Conservation (phyloP, 1,139 yeast genomes). For the Pneumocystis wakefieldiae region DNA sequence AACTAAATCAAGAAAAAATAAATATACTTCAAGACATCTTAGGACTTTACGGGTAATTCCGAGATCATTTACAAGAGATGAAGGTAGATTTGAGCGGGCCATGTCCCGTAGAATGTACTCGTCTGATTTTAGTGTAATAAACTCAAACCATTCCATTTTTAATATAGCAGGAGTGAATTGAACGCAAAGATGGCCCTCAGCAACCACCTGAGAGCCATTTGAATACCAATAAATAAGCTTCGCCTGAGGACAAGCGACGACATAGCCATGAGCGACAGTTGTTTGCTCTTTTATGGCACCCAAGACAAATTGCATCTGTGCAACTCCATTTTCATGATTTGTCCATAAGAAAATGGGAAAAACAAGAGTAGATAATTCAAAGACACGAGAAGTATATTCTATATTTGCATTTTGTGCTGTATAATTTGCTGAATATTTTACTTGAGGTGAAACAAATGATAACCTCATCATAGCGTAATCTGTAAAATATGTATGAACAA, state of each 20-base stretch:
- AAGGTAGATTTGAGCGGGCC: not conserved
- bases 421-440: not conserved
- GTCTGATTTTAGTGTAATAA: conserved; percentile 1
- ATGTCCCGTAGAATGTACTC: conserved; percentile 5
- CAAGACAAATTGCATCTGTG: conserved; percentile 26
- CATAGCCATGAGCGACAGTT: conserved; percentile 1
- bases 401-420: not conserved
- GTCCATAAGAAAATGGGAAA: not conserved
- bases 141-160: conserved; percentile 7
- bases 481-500: not conserved
- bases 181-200: conserved; percentile 4
- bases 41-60: conserved; percentile 5
- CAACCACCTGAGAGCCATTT: conserved; percentile 4
- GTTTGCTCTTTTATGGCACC: conserved; percentile 4
- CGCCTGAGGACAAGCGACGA: conserved; percentile 7
- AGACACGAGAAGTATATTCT: not conserved
- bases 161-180: conserved; percentile 4
- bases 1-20: not conserved
- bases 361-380: not conserved
- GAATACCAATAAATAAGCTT: conserved; percentile 5
- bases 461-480: conserved; percentile 1
- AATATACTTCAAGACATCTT: conserved; percentile 4
- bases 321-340: not conserved
- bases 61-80: conserved; percentile 3
- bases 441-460: not conserved